A percentile compares a stretch with the other conserved stretches of the same genome.
These are phyloP conservation scores for Reticulomyxa filosa DNA, from an alignment of 78 protist genomes.

Conservation along the genomic window DNA sequence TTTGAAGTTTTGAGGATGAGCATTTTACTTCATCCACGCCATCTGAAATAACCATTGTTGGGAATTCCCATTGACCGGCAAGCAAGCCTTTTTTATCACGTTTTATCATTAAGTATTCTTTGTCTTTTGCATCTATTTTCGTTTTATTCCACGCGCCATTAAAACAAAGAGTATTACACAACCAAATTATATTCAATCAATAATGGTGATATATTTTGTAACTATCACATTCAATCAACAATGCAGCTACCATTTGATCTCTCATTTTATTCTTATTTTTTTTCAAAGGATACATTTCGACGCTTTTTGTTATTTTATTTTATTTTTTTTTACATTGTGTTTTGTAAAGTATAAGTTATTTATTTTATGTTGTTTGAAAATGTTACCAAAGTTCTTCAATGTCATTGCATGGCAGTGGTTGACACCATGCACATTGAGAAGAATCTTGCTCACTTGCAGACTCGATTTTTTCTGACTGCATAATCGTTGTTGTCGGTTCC, in stretches of 20 bases:
- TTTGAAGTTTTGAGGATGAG: too few species aligned
- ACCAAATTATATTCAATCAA: background rate
- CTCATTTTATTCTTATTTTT: background rate
- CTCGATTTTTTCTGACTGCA: background rate
- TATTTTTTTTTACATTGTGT: background rate
- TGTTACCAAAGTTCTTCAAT: background rate
- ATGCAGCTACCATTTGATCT: background rate
- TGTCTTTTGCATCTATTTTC: background rate
- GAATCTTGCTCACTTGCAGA: background rate
- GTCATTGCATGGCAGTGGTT: background rate
- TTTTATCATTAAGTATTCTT: background rate
- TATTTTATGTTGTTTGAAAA: too few species aligned
- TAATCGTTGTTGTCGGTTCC: background rate
- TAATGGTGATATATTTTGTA: background rate
- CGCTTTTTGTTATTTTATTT: too few species aligned
- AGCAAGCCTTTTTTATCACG: background rate
- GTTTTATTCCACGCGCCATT: background rate
- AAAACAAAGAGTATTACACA: background rate
- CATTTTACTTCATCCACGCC: too few species aligned
- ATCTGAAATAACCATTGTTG: background rate
- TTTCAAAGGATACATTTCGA: too few species aligned
- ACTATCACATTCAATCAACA: too few species aligned
- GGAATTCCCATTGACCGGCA: conserved; percentile 9
- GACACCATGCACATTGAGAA: background rate
- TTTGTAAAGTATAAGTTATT: too few species aligned